Evolutionary conservation across 106 monocot genomes (phyloP), one percentile per base, ranked within the genome.

Genomic region (Dendrobium nobile): DNA sequence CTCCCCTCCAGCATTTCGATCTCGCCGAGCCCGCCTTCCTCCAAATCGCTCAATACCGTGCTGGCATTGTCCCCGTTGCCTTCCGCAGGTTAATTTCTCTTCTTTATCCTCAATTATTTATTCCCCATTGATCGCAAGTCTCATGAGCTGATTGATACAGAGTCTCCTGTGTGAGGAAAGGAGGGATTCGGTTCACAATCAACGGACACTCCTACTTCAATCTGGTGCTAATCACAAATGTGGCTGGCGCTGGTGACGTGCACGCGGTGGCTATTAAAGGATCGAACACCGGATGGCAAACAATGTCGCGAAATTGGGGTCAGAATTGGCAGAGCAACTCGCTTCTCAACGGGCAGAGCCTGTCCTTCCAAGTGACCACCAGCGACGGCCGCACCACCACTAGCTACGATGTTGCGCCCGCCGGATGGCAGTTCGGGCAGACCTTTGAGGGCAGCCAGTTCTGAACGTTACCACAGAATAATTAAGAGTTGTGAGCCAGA

Each of bases 271-370:
- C 86, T 27, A 87, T 93, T 73, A 93, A 93, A 82, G 88, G 90
- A 19, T 90, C 90, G 44, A 80, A 41, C 37, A 81, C 86, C 4
- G 86, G 85, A 47, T 93, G 93, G 93, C 90, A 90, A 76, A 56
- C 90, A 4, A 88, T 93, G 90, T 93, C 93, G 1, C 80, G 93
- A 19, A 93, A 93, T 80, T 93, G 93, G 93, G 93, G 93, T 43
- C 90, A 90, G 87, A 93, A 93, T 78, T 93, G 93, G 93, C 93
- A 93, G 87, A 93, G 93, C 88, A 90, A 93, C 87, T 76, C 86
- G 3, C 85, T 86, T 84, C 86, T 92, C 79, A 79, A 90, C 54
- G 88, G 90, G 9, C 89, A 92, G 84, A 81, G 84, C 86, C 88
- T 92, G 22, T 92, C 92, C 41, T 92, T 92, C 86, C 92, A 80